Conservation (phyloP, 2,329 filamentous ascomycete species). For the Xylaria sp. region DNA sequence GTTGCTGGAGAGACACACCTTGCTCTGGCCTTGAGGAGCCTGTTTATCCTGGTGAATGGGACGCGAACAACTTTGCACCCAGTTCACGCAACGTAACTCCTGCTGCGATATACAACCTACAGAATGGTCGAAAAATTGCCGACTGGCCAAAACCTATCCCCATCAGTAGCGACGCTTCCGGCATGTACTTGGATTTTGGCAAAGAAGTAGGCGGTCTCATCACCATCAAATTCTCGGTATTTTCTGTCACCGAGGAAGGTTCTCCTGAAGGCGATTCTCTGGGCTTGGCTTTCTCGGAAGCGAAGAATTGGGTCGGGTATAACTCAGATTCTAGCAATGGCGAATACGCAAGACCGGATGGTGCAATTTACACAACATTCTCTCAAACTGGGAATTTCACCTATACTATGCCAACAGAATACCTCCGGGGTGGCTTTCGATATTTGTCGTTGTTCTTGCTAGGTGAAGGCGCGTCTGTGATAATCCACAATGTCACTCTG, state of each 20-base stretch:
- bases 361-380: slow-evolving; percentile 46
- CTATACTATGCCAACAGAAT: slow-evolving; percentile 47
- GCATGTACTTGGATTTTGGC: slow-evolving; percentile 38
- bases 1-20: slow-evolving; percentile 61
- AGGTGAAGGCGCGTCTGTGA: slow-evolving; percentile 37
- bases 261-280: slow-evolving; percentile 41
- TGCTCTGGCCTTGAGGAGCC: slow-evolving; percentile 56
- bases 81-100: slow-evolving; percentile 56
- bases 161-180: slow-evolving; percentile 24
- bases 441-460: slow-evolving; percentile 50
- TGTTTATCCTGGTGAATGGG: slow-evolving; percentile 63
- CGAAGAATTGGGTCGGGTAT: slow-evolving; percentile 49
- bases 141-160: slow-evolving; percentile 20
- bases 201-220: slow-evolving; percentile 39
- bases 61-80: slow-evolving; percentile 63
- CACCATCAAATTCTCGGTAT: slow-evolving; percentile 36
- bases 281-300: slow-evolving; percentile 51
- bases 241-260: slow-evolving; percentile 34
- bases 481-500: slow-evolving; percentile 33
- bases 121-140: slow-evolving; percentile 23
- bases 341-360: slow-evolving; percentile 42
- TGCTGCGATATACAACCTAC: slow-evolving; percentile 44
- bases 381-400: slow-evolving; percentile 40
- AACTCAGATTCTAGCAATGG: slow-evolving; percentile 49
- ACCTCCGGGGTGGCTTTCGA: slow-evolving; percentile 51